A percentile compares a stretch with the other conserved stretches of the same genome.
Evolutionary conservation across 441 rosid species (phyloP).

Genomic region (Pelargonium fulgidum): DNA sequence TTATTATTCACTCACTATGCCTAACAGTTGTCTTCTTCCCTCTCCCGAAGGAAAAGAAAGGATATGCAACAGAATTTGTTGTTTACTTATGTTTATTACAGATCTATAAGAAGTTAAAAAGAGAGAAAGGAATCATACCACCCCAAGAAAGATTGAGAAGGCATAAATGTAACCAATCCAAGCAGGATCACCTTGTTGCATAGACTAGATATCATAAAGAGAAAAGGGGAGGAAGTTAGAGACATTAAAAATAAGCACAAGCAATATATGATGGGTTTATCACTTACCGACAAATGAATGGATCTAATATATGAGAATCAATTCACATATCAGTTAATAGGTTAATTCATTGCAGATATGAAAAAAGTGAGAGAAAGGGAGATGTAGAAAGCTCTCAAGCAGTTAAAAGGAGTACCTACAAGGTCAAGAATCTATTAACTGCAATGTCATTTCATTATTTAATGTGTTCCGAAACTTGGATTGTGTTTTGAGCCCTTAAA

Average conservation of each 20-base stretch:
- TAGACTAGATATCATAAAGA: conserved; percentile 60
- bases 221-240: conserved; percentile 14
- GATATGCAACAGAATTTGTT: neutral
- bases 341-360: neutral
- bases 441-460: neutral
- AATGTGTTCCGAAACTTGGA: neutral
- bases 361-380: neutral
- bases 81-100: neutral
- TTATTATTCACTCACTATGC: neutral
- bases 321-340: neutral
- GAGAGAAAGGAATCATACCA: conserved; percentile 50
- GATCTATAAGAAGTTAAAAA: conserved; percentile 1
- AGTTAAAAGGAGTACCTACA: neutral
- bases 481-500: neutral
- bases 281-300: neutral
- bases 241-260: neutral
- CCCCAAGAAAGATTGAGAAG: conserved; percentile 80
- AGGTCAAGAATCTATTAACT: neutral
- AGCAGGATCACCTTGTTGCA: conserved; percentile 94
- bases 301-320: neutral
- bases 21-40: neutral
- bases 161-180: conserved; percentile 95
- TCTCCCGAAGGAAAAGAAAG: conserved; percentile 3
- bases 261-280: neutral
- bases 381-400: neutral